Base-by-base conservation (phyloP, 768 basidiomycete genomes). In the Lepiota subincarnata region DNA sequence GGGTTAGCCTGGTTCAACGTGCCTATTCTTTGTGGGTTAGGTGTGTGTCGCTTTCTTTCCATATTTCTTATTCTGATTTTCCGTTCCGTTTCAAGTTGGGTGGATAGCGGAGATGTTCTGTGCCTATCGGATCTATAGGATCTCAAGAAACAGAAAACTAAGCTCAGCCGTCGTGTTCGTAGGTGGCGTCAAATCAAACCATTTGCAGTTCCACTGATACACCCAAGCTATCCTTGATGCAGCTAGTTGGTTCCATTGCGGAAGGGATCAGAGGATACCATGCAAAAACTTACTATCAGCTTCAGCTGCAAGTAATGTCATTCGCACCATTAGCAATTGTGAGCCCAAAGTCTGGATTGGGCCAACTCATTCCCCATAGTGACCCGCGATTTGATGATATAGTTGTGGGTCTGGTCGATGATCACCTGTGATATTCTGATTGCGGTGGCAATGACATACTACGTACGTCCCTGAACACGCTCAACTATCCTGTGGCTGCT, bases 51-150 rank as follows among this genome's bases (percentile, higher is more conserved):
- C n/a, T 51, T 22, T 8, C 39, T n/a, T n/a, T 36, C 18, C 11
- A 6, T 8, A 11, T 7, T 28, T 45, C 16, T 13, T 14, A 10
- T 28, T 26, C 44, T 13, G 4, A 16, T 13, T 34, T 6, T 34
- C 26, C 6, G 2, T 6, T 34, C 26, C 6, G 2, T 35, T 35
- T 16, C n/a, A 12, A 51, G 50, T 51, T 19, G 39, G 50, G 11
- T 51, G 50, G 50, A 51, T 51, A 51, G 50, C 50, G 26, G 39
- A 42, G 31, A 20, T 35, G 10, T 51, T 51, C 11, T 51, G 42
- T 35, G 50, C 50, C 31, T 51, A 20, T 18, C 40, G 50, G 5
- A 36, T 51, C 19, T 51, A 51, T 13, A 34, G 34, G 14, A 6
- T 51, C 8, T 42, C 50, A 2, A n/a, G 50, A 6, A 31, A 24